A percentile compares a stretch with the other conserved stretches of the same genome.
These are phyloP conservation scores for Rhodotorula kratochvilovae DNA, from an alignment of 768 basidiomycete species.

Conservation along the genomic window DNA sequence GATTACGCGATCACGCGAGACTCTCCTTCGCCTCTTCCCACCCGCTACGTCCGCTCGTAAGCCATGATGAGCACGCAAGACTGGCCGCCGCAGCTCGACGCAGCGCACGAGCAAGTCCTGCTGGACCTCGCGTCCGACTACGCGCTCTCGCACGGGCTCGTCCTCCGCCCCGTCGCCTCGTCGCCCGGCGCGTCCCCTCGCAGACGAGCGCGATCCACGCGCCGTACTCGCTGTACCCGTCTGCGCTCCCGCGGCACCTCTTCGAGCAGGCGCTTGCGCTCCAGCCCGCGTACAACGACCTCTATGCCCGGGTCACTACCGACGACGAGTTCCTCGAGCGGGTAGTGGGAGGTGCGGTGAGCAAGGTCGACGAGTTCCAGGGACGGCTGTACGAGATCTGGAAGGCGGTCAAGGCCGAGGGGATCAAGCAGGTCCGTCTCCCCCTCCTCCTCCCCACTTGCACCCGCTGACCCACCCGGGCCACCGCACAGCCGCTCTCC, in stretches of 20 bases:
- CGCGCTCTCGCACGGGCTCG: constrained; percentile 75
- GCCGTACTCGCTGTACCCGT: constrained; percentile 79
- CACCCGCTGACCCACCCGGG: background rate
- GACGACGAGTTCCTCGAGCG: constrained; percentile 74
- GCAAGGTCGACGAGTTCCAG: constrained; percentile 79
- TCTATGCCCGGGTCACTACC: constrained; percentile 78
- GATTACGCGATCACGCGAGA: too few relatives aligned
- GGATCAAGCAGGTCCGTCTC: constrained; percentile 55
- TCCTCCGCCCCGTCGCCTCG: constrained; percentile 63
- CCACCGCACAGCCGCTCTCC: constrained; percentile 62
- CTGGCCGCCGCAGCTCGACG: constrained; percentile 12
- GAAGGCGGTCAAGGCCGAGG: constrained; percentile 67
- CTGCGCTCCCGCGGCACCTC: constrained; percentile 70
- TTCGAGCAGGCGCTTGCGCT: constrained; percentile 64
- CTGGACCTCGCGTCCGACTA: constrained; percentile 57
- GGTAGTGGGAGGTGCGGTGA: constrained; percentile 77
- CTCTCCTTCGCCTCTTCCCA: too few relatives aligned
- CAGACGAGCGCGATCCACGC: constrained; percentile 72
- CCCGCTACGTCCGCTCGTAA: too few relatives aligned
- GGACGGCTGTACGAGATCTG: constrained; percentile 80
- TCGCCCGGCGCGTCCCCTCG: constrained; percentile 48
- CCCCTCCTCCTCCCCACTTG: background rate
- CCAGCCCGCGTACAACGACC: constrained; percentile 72
- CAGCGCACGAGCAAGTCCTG: constrained; percentile 1
- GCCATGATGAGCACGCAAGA: background rate